Evolutionary conservation across 805 yeast genomes (phyloP).

Genomic region (Ogataea populi-albae): DNA sequence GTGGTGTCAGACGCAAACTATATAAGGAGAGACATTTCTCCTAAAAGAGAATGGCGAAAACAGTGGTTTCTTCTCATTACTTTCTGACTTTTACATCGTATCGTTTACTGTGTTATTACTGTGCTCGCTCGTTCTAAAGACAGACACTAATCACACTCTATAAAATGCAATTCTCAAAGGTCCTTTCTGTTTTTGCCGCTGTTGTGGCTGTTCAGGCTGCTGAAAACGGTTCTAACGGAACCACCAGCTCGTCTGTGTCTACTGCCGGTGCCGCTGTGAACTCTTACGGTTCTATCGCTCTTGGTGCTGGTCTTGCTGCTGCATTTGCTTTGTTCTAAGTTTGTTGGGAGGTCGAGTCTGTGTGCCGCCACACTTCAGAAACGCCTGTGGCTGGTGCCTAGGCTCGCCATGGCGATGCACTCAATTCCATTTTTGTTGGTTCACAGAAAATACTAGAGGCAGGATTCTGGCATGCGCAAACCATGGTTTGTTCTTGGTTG

Average conservation of each 20-base stretch:
- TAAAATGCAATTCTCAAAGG: slow-evolving; percentile 70
- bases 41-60: too few relatives aligned
- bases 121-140: slow-evolving; percentile 4
- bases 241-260: slow-evolving; percentile 40
- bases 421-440: too few relatives aligned
- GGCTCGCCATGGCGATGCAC: too few relatives aligned
- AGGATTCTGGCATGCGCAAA: neutral
- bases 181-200: slow-evolving; percentile 68
- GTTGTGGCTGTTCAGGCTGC: slow-evolving; percentile 68
- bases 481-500: too few relatives aligned
- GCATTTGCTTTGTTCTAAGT: slow-evolving; percentile 53
- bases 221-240: slow-evolving; percentile 39
- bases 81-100: slow-evolving; percentile 9
- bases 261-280: slow-evolving; percentile 39
- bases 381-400: too few relatives aligned
- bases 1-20: too few relatives aligned
- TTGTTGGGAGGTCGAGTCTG: neutral
- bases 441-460: neutral
- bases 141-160: slow-evolving; percentile 5
- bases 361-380: too few relatives aligned
- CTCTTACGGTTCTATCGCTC: slow-evolving; percentile 62
- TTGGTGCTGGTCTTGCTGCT: slow-evolving; percentile 84
- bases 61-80: too few relatives aligned
- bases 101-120: slow-evolving; percentile 3
- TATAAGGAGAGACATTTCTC: too few relatives aligned